phyloP scores from a whole-genome alignment of 352 stramenopile species.

The Globisporangium polare region DNA sequence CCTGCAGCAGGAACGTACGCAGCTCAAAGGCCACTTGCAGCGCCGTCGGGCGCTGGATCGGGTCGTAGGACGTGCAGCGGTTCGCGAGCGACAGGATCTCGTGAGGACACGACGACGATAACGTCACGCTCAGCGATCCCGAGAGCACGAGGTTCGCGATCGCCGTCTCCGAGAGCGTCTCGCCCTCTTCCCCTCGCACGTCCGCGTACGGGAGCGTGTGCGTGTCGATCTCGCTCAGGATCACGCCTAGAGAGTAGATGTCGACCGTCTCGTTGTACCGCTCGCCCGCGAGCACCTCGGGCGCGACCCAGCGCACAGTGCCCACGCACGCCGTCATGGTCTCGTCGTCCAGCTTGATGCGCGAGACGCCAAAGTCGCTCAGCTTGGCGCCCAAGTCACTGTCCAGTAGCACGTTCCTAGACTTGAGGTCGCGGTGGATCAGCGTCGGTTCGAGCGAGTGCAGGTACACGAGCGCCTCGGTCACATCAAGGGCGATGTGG shows the following conservation, averaged over 20 bases:
- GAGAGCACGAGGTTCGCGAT: conserved; percentile 19
- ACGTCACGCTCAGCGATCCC: conserved; percentile 14
- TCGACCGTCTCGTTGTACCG: conserved; percentile 19
- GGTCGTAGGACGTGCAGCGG: conserved; percentile 23
- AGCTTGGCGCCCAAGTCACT: conserved; percentile 53
- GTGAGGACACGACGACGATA: conserved; percentile 22
- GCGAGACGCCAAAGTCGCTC: conserved; percentile 75
- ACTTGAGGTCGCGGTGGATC: conserved; percentile 31
- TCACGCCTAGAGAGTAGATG: conserved; percentile 21
- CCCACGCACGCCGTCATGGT: conserved; percentile 20
- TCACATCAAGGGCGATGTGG: conserved; percentile 9
- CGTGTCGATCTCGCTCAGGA: conserved; percentile 23
- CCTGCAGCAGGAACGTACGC: conserved; percentile 3
- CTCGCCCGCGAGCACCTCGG: conserved; percentile 17
- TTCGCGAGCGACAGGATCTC: conserved; percentile 18
- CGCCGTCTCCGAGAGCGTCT: conserved; percentile 16
- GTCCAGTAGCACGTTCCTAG: conserved; percentile 24
- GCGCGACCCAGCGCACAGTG: conserved; percentile 17
- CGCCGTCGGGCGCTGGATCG: conserved; percentile 16
- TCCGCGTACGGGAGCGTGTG: conserved; percentile 8
- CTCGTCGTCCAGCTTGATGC: conserved; percentile 16
- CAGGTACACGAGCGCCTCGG: conserved; percentile 16
- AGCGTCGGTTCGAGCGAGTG: conserved; percentile 14
- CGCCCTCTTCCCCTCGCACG: conserved; percentile 3
- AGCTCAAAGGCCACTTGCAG: conserved; percentile 24